Conservation (phyloP, 441 rosid species). For the Erodium chrysanthum region DNA sequence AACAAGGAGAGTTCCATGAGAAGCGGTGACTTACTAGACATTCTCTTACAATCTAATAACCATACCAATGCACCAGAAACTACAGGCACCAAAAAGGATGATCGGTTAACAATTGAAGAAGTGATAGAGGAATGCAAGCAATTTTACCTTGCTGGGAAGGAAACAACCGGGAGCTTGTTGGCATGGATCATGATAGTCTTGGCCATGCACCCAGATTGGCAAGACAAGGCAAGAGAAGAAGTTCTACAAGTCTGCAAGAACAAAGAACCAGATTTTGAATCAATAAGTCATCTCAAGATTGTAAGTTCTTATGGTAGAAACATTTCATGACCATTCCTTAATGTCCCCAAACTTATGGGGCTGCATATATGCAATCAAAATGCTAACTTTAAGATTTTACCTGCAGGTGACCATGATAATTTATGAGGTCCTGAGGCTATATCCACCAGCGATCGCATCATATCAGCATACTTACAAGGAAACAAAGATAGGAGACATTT, state of each 20-base stretch:
- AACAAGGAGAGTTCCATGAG: slow-evolving; percentile 27
- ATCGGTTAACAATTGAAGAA: slow-evolving; percentile 30
- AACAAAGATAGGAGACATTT: slow-evolving; percentile 27
- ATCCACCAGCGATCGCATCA: slow-evolving; percentile 32
- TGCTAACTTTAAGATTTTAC: background rate
- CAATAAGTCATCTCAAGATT: slow-evolving; percentile 31
- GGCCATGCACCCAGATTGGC: slow-evolving; percentile 51
- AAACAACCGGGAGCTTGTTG: slow-evolving; percentile 38
- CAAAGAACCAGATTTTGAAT: slow-evolving; percentile 26
- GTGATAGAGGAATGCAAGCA: slow-evolving; percentile 44
- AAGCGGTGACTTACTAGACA: slow-evolving; percentile 36
- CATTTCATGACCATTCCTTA: background rate
- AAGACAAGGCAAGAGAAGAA: slow-evolving; percentile 42
- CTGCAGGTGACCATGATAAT: slow-evolving; percentile 40
- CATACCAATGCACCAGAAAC: slow-evolving; percentile 15
- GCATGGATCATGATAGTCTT: slow-evolving; percentile 36
- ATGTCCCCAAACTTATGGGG: no score
- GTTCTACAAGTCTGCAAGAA: slow-evolving; percentile 28
- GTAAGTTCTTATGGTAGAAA: slow-evolving; percentile 19
- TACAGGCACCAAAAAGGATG: slow-evolving; percentile 9
- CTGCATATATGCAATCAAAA: background rate
- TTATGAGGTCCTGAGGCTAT: slow-evolving; percentile 38
- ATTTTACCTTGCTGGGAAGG: slow-evolving; percentile 46
- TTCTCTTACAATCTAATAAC: slow-evolving; percentile 29
- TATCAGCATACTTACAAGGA: slow-evolving; percentile 24